phyloP scores from a whole-genome alignment of 345 rosid species.

The Crucihimalaya himalaica region DNA sequence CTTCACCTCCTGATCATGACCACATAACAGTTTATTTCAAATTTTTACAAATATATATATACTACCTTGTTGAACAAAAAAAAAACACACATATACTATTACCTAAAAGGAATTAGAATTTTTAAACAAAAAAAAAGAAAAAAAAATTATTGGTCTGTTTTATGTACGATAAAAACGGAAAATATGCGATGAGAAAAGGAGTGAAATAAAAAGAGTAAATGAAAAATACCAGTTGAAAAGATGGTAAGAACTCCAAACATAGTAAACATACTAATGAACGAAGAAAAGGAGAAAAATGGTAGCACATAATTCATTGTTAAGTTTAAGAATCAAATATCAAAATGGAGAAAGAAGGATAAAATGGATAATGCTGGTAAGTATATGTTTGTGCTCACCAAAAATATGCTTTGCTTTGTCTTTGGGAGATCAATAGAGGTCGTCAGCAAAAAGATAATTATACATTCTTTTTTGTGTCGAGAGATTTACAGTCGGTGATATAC shows the following conservation, averaged over 20 bases:
- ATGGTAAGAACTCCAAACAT: not conserved
- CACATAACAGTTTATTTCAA: conserved; percentile 16
- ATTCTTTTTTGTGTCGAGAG: not conserved
- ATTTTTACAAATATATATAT: not conserved
- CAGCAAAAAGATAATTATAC: not conserved
- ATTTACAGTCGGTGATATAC: not conserved
- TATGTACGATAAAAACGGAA: too few relatives aligned
- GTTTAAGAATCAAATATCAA: conserved; percentile 1
- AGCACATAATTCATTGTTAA: conserved; percentile 30
- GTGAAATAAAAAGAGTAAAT: not conserved
- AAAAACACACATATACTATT: too few relatives aligned
- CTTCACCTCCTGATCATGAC: conserved; percentile 44
- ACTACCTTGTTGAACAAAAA: not conserved
- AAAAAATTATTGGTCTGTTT: too few relatives aligned
- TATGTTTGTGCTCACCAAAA: not conserved
- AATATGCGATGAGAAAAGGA: too few relatives aligned
- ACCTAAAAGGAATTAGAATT: not conserved
- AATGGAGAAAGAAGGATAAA: not conserved
- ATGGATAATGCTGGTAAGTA: too few relatives aligned
- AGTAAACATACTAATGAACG: conserved; percentile 1
- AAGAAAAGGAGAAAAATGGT: not conserved
- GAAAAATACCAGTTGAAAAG: conserved; percentile 26
- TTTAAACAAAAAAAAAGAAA: too few relatives aligned
- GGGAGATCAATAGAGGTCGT: conserved; percentile 21
- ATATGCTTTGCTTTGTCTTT: conserved; percentile 67